phyloP scores from a whole-genome alignment of 805 yeast genomes.

The Saccharomycopsis fermentans region DNA sequence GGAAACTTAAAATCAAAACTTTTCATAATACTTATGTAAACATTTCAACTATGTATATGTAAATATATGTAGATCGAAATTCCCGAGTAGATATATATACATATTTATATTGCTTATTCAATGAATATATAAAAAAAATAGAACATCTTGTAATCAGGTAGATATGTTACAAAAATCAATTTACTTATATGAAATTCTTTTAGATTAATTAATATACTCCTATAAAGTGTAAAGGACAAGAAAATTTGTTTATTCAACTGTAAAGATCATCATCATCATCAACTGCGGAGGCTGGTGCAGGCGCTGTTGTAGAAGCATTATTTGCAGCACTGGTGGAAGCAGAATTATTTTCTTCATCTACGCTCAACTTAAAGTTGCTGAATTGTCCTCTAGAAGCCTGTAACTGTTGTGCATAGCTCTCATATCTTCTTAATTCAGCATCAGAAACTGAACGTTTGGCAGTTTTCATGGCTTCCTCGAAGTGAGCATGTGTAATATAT shows the following conservation, averaged over 20 bases:
- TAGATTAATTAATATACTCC: background rate
- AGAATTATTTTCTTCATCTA: slow-evolving; percentile 38
- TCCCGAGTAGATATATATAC: background rate
- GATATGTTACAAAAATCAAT: background rate
- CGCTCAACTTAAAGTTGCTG: slow-evolving; percentile 79
- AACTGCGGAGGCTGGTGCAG: slow-evolving; percentile 34
- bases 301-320: slow-evolving; percentile 36
- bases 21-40: background rate
- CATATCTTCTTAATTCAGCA: slow-evolving; percentile 96
- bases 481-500: slow-evolving; percentile 83
- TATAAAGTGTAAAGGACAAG: background rate
- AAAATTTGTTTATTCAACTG: slow-evolving; percentile 21
- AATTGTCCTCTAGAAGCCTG: slow-evolving; percentile 94
- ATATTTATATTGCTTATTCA: background rate
- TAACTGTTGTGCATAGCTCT: slow-evolving; percentile 94
- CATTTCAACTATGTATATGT: background rate
- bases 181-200: background rate
- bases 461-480: slow-evolving; percentile 99
- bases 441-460: slow-evolving; percentile 97
- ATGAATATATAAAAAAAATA: background rate
- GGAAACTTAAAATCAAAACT: background rate
- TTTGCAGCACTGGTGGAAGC: slow-evolving; percentile 32
- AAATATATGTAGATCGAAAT: background rate
- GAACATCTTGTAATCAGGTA: background rate
- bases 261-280: slow-evolving; percentile 39